Evolutionary conservation across 2,329 filamentous ascomycete species (phyloP), one percentile per base, ranked within the genome.

Genomic region (Penicillium concentricum): DNA sequence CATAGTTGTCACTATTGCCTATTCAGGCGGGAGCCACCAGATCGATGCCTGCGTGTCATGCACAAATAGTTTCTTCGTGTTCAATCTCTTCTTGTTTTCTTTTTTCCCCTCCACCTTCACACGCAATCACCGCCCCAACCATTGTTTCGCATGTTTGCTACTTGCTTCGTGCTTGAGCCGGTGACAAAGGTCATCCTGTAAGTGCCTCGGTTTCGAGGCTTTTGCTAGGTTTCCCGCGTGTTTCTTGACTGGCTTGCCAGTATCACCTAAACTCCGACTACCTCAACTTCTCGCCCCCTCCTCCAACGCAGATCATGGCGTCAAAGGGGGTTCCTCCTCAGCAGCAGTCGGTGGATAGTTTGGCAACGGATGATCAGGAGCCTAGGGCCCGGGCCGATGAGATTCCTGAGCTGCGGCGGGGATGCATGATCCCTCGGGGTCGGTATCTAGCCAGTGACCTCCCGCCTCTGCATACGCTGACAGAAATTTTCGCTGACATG

Each of bases 401-500:
- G 5, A 57, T 64, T 32, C 69, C 69, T 2, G 69, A 72, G 43
- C 26, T 67, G 3, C 37, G 62, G 9, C 58, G 60, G 30, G 63
- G 55, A 55, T 28, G 13, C 18, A 12, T 7, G 32, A 22, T 50
- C 35, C n/a, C 18, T n/a, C 16, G 9, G 39, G 34, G 39, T 37
- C 51, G 56, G 44, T 58, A 64, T 30, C 49, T 71, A 5, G 68
- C 61, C 7, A 39, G 53, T 30, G 26, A 59, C 16, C 57, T 69
- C 10, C 68, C 71, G 0, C 71, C 70, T 3, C 50, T 72, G 54
- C 42, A 65, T 51, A 61, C 52, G 8, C 58, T 73, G 26, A 54
- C 60, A 22, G 69, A 72, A 7, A 73, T 73, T 12, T 73, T 65
- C 54, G 54, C 61, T 30, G 64, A 66, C n/a, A 58, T 73, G 28